Percentiles rank a stretch among this genome's conserved stretches.
These are phyloP conservation scores for Diplodia mutila DNA, from an alignment of 2,329 filamentous ascomycete species.

Conservation along the genomic window DNA sequence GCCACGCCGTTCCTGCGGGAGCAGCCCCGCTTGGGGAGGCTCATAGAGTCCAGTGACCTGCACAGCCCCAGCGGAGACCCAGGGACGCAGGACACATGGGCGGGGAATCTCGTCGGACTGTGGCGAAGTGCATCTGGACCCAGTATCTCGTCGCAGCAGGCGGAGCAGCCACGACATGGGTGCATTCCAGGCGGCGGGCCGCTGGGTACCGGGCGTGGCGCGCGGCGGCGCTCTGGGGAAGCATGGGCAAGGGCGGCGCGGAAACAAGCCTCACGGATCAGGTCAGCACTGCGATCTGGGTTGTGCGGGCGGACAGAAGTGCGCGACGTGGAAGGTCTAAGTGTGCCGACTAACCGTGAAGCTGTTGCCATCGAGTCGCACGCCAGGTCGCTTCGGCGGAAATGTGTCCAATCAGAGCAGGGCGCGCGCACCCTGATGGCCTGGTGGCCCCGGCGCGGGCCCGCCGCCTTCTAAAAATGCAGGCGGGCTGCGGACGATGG, in stretches of 20 bases:
- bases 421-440: not conserved
- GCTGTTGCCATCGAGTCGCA: conserved; percentile 20
- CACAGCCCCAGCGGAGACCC: conserved; percentile 18
- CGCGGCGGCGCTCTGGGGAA: conserved; percentile 22
- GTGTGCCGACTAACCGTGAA: conserved; percentile 22
- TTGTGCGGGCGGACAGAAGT: conserved; percentile 20
- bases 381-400: conserved; percentile 22
- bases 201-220: conserved; percentile 6
- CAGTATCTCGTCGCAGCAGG: conserved; percentile 1
- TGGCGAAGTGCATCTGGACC: conserved; percentile 13
- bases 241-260: conserved; percentile 18
- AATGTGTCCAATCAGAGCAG: conserved; percentile 16
- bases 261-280: conserved; percentile 8
- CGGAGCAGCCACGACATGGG: conserved; percentile 13
- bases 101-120: conserved; percentile 9
- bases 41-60: not conserved
- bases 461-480: conserved; percentile 23
- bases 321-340: conserved; percentile 13
- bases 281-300: conserved; percentile 14
- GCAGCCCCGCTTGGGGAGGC: conserved; percentile 9
- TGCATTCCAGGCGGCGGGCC: conserved; percentile 6
- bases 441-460: conserved; percentile 9
- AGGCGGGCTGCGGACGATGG: conserved; percentile 17
- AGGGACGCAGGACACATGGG: not conserved
- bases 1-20: conserved; percentile 10